Evolutionary conservation across 306 rosid genomes (phyloP), one percentile per base, ranked within the genome.

Genomic region (Gillenia trifoliata): DNA sequence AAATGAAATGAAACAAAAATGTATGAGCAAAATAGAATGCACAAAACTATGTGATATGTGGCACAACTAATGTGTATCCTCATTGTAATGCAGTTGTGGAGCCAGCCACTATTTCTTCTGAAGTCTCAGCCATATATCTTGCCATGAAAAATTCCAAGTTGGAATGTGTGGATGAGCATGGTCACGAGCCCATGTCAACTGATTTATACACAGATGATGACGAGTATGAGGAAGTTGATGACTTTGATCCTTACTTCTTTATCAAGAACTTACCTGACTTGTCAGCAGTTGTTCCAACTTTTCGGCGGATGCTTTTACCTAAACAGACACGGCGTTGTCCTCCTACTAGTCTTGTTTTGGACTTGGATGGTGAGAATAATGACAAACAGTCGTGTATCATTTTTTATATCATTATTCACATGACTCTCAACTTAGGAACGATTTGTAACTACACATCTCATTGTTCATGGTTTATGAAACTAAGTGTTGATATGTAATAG

Each of bases 281-380:
- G 79, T 86, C 93, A 57, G 75, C 88, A 0, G 97, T 95, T 59
- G 99, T 95, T 80, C 99, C 99, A 59, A 92, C 97, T 68, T 92
- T 87, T 82, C 93, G 99, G 78, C 90, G 79, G 11, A 50, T 90
- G 86, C 85, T 95, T 81, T 88, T 95, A 69, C 99, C 99, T 57
- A 95, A 89, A 83, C 97, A 95, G 83, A 95, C 99, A 33, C 92
- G 99, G 86, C 92, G 99, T 81, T 95, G 99, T 69, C 98, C 99
- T 56, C 86, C 97, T 41, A 95, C 89, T 34, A 87, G 93, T 72
- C 99, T 95, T 69, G 98, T 92, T 78, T 86, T 95, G 82, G 99
- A 95, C 83, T 90, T 95, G 85, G 99, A 95, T 72, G 99, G 99
- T 95, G 87, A 88, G 90, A 64, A 78, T 76, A 52, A 36, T 67